Conservation (phyloP, 108 stramenopile genomes). For the Fistulifera pelliculosa region DNA sequence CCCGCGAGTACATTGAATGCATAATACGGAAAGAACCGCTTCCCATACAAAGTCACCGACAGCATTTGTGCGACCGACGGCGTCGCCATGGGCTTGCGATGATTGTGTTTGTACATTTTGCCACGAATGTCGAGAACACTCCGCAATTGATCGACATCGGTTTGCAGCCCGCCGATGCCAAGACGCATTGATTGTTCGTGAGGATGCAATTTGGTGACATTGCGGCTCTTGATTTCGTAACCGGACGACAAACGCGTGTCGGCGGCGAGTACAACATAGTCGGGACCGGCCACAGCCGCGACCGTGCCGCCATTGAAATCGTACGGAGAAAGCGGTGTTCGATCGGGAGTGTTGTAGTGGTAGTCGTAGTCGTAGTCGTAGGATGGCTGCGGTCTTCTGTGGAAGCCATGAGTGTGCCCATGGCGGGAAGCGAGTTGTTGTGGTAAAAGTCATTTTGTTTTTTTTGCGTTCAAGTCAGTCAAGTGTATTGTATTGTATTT, state of each 20-base stretch:
- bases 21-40: conserved; percentile 99
- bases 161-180: conserved; percentile 95
- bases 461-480: too few species aligned
- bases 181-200: conserved; percentile 77
- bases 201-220: conserved; percentile 74
- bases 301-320: conserved; percentile 92
- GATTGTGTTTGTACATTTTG: conserved; percentile 92
- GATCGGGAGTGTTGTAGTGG: too few species aligned
- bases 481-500: too few species aligned
- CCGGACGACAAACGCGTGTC: conserved; percentile 89
- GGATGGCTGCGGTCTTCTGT: too few species aligned
- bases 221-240: conserved; percentile 88
- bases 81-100: conserved; percentile 87
- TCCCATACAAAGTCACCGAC: conserved; percentile 89
- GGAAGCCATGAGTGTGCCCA: neutral
- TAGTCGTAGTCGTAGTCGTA: conserved; percentile 18
- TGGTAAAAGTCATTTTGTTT: too few species aligned
- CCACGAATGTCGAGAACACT: conserved; percentile 83
- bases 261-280: conserved; percentile 95
- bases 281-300: conserved; percentile 79
- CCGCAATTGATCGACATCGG: conserved; percentile 92
- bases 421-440: too few species aligned
- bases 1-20: conserved; percentile 96
- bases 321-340: conserved; percentile 81
- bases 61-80: conserved; percentile 95